These are phyloP conservation scores for Tolypocladium amazonense DNA, from an alignment of 2,329 filamentous ascomycete genomes.

Conservation along the genomic window DNA sequence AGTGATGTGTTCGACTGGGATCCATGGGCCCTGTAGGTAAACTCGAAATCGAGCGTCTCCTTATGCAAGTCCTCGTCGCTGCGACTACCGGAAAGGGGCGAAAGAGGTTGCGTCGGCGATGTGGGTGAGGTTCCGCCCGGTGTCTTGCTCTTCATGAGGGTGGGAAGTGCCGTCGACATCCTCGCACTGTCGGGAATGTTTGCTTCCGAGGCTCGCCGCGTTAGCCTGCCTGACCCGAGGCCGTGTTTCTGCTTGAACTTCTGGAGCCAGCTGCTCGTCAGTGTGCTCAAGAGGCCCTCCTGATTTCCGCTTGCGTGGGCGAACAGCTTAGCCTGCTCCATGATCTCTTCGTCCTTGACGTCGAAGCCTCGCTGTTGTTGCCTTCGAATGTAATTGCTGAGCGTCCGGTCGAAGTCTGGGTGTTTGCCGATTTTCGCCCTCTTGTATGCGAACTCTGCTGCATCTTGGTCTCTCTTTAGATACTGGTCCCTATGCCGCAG, in stretches of 20 bases:
- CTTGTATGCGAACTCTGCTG: conserved; percentile 50
- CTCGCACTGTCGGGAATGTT: conserved; percentile 61
- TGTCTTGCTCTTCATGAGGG: conserved; percentile 26
- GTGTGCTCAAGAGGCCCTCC: conserved; percentile 60
- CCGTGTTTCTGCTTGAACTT: conserved; percentile 90
- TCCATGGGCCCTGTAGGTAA: conserved; percentile 20
- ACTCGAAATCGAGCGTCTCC: conserved; percentile 19
- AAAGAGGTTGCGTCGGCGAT: conserved; percentile 56
- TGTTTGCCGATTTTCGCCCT: conserved; percentile 66
- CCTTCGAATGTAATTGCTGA: conserved; percentile 80
- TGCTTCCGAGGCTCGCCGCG: conserved; percentile 50
- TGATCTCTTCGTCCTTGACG: conserved; percentile 70
- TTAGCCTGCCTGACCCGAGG: conserved; percentile 36
- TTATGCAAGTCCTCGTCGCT: conserved; percentile 60
- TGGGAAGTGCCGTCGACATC: conserved; percentile 35
- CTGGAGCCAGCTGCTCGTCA: conserved; percentile 75
- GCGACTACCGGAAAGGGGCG: conserved; percentile 58
- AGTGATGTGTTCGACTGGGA: conserved; percentile 24
- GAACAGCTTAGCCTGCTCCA: conserved; percentile 76
- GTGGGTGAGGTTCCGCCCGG: conserved; percentile 55
- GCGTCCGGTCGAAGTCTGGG: conserved; percentile 83
- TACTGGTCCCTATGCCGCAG: conserved; percentile 92
- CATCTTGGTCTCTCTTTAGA: conserved; percentile 69
- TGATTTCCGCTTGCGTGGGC: conserved; percentile 57
- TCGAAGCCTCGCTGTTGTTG: conserved; percentile 64